Evolutionary conservation across 2,329 filamentous ascomycete species (phyloP).

Genomic region (Diaporthe citrichinensis): DNA sequence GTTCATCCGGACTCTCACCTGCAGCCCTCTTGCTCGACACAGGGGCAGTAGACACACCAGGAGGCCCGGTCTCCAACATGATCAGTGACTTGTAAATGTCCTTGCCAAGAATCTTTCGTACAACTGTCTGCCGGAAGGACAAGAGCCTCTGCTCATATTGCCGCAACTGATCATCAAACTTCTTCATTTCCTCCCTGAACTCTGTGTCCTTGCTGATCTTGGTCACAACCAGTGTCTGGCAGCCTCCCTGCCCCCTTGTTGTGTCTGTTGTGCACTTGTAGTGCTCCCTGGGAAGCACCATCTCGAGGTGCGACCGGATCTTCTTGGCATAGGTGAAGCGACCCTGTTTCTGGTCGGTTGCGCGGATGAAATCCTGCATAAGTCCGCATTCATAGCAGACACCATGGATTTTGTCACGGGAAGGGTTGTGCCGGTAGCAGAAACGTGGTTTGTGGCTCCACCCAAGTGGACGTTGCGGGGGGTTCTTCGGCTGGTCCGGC

Average conservation of each 20-base stretch:
- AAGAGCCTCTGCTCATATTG: conserved; percentile 6
- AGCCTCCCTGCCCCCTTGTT: neutral
- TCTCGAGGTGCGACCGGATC: neutral
- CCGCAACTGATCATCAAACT: neutral
- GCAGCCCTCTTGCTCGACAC: neutral
- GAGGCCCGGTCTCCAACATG: neutral
- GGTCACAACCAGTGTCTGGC: conserved; percentile 1
- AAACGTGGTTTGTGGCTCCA: conserved; percentile 15
- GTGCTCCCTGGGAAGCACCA: neutral
- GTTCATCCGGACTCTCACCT: neutral
- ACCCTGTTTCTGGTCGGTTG: neutral
- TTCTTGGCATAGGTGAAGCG: neutral
- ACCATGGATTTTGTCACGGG: neutral
- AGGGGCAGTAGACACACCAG: neutral
- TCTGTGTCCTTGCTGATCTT: conserved; percentile 1
- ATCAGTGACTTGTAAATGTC: neutral
- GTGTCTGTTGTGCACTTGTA: conserved; percentile 12
- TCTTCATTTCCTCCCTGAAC: neutral
- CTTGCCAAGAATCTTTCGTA: neutral
- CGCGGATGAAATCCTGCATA: neutral
- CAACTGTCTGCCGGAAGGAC: neutral
- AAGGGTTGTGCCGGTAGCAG: neutral
- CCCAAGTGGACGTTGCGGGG: neutral
- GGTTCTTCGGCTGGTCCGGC: neutral
- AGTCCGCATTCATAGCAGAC: neutral